A percentile compares a stretch with the other conserved stretches of the same genome.
Conservation (phyloP, 441 rosid genomes). For the Gossypium lobatum region DNA sequence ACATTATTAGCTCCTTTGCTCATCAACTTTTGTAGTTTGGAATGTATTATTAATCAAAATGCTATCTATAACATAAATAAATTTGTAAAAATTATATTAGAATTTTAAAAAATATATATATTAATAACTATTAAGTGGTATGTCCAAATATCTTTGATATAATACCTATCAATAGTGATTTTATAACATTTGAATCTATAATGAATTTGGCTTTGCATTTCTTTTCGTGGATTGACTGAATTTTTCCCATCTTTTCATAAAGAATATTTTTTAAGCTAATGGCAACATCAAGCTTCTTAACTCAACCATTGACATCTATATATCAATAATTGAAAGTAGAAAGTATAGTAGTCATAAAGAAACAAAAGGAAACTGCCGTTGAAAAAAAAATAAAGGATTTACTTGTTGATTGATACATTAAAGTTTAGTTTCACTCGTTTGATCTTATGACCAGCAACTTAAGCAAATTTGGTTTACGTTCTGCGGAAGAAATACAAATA, state of each 20-base stretch:
- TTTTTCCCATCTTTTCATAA: not conserved
- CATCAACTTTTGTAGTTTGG: constrained; percentile 7
- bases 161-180: too few relatives aligned
- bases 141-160: too few relatives aligned
- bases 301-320: not conserved
- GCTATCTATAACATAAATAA: not conserved
- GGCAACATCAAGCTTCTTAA: not conserved
- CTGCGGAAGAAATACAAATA: not conserved
- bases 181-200: not conserved
- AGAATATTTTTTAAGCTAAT: not conserved
- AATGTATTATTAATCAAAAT: not conserved
- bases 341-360: too few relatives aligned
- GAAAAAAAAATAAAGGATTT: not conserved
- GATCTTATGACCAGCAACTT: constrained; percentile 19
- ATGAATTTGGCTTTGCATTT: not conserved
- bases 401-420: constrained; percentile 17
- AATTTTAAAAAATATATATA: not conserved
- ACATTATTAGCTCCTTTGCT: not conserved
- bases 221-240: not conserved
- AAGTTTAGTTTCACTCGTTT: constrained; percentile 15
- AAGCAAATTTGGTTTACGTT: constrained; percentile 8
- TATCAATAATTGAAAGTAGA: not conserved
- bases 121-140: not conserved
- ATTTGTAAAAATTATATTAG: not conserved
- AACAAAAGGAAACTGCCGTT: not conserved